phyloP scores from a whole-genome alignment of 257 asterid species.

The Dorcoceras hygrometricum region DNA sequence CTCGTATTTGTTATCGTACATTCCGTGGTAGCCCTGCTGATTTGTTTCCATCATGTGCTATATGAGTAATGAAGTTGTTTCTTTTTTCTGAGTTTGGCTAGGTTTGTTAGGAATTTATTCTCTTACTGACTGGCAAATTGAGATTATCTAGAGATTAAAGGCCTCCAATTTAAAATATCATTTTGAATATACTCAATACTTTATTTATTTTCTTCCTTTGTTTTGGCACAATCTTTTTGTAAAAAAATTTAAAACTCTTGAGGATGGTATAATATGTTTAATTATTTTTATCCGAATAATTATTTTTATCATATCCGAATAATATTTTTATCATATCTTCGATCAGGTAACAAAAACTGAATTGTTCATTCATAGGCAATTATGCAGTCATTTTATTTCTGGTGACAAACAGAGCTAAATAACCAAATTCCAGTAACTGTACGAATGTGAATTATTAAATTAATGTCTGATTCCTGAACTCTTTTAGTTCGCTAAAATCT shows the following conservation, averaged over 20 bases:
- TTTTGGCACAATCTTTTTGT: background rate
- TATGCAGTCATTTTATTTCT: too few relatives aligned
- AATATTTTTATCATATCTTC: too few relatives aligned
- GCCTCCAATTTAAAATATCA: background rate
- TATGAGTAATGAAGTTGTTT: conserved; percentile 4
- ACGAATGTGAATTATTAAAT: too few relatives aligned
- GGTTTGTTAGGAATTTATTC: conserved; percentile 10
- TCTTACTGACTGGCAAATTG: background rate
- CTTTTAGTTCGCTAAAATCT: too few relatives aligned
- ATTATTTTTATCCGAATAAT: background rate
- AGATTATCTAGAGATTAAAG: background rate
- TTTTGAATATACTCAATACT: too few relatives aligned
- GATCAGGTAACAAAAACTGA: too few relatives aligned
- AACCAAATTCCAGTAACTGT: too few relatives aligned
- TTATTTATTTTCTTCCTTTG: background rate
- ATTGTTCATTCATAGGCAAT: too few relatives aligned
- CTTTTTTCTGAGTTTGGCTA: conserved; percentile 12
- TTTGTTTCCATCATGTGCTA: conserved; percentile 5
- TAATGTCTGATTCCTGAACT: too few relatives aligned
- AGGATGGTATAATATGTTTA: background rate
- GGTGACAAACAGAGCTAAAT: too few relatives aligned
- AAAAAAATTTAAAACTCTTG: background rate
- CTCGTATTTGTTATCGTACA: conserved; percentile 10
- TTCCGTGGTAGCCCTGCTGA: conserved; percentile 1
- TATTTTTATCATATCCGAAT: background rate